Evolutionary conservation across 2,329 filamentous ascomycete species (phyloP).

Genomic region (Leptodontidium sp.): DNA sequence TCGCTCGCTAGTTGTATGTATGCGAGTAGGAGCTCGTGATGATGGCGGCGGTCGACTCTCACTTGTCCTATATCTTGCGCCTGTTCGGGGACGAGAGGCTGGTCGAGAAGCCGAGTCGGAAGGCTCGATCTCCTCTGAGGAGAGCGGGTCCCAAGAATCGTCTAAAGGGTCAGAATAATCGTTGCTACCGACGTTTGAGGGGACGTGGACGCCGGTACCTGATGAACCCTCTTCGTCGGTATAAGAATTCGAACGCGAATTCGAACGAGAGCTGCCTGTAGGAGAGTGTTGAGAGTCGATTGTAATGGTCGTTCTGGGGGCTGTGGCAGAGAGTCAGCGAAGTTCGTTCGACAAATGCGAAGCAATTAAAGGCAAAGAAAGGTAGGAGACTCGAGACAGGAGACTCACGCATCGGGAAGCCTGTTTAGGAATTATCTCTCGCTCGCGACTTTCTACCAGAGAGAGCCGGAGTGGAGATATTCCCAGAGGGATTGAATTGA

Average conservation of each 20-base stretch:
- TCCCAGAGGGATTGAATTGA: slow-evolving; percentile 33
- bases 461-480: slow-evolving; percentile 47
- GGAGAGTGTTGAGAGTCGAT: slow-evolving; percentile 39
- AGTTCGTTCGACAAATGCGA: slow-evolving; percentile 1
- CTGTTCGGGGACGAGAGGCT: slow-evolving; percentile 51
- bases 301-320: slow-evolving; percentile 37
- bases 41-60: slow-evolving; percentile 48
- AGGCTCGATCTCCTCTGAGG: slow-evolving; percentile 61
- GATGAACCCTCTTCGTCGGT: slow-evolving; percentile 45
- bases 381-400: neutral
- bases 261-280: slow-evolving; percentile 41
- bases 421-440: slow-evolving; percentile 44
- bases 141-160: slow-evolving; percentile 47
- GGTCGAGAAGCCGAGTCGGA: slow-evolving; percentile 64
- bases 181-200: slow-evolving; percentile 48
- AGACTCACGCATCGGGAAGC: slow-evolving; percentile 36
- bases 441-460: slow-evolving; percentile 45
- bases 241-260: slow-evolving; percentile 41
- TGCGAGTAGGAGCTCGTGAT: slow-evolving; percentile 52
- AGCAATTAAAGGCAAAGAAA: neutral
- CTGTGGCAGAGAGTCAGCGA: slow-evolving; percentile 21
- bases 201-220: slow-evolving; percentile 44
- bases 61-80: slow-evolving; percentile 38
- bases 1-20: slow-evolving; percentile 47
- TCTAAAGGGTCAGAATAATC: slow-evolving; percentile 51